Conservation (phyloP, 257 asterid species). For the Rehmannia glutinosa region DNA sequence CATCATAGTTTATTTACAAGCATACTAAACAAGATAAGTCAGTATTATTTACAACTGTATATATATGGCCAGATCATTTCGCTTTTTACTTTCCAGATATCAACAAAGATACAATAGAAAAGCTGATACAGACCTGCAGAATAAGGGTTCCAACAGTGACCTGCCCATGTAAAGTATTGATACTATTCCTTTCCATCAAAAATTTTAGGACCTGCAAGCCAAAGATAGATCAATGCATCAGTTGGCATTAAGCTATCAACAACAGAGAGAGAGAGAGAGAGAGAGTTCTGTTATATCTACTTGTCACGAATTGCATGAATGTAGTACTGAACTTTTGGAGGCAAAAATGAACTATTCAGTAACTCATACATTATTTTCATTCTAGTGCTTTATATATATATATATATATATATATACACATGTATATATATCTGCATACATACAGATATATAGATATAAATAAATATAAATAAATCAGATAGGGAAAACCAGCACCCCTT, state of each 20-base stretch:
- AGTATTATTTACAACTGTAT: not conserved
- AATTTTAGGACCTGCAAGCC: constrained; percentile 67
- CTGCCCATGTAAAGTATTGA: constrained; percentile 69
- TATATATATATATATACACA: too few species aligned
- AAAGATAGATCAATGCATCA: constrained; percentile 18
- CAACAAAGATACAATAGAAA: constrained; percentile 11
- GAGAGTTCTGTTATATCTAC: not conserved
- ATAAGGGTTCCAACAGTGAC: constrained; percentile 82
- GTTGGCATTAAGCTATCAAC: constrained; percentile 10
- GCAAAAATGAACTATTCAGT: too few species aligned
- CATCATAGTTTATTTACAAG: constrained; percentile 1
- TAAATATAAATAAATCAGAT: too few species aligned
- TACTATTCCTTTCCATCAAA: constrained; percentile 75
- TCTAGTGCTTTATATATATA: too few species aligned
- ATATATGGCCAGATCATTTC: constrained; percentile 7
- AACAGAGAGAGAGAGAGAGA: not conserved
- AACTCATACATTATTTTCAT: too few species aligned
- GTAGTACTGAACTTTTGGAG: not conserved
- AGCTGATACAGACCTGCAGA: constrained; percentile 53
- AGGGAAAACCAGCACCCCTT: too few species aligned
- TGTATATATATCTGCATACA: too few species aligned
- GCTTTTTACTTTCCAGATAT: not conserved
- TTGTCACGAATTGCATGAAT: not conserved
- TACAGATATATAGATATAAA: too few species aligned
- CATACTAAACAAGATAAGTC: constrained; percentile 3